A percentile compares a stretch with the other conserved stretches of the same genome.
These are phyloP conservation scores for Limnanthes douglasii DNA, from an alignment of 345 rosid genomes.

Conservation along the genomic window DNA sequence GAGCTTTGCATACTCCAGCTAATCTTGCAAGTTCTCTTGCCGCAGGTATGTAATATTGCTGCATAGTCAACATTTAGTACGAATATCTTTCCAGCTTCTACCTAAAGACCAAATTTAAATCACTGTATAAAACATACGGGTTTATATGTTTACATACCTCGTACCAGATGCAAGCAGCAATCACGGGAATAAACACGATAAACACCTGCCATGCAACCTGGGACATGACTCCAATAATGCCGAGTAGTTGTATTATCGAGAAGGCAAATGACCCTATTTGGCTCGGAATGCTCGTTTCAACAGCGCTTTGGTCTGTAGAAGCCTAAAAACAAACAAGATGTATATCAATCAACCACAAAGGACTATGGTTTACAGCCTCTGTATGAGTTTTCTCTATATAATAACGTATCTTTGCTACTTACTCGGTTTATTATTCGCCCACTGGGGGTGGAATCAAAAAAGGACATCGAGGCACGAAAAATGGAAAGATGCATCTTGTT, in stretches of 20 bases:
- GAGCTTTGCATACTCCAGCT: constrained; percentile 72
- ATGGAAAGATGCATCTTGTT: constrained; percentile 50
- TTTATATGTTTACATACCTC: no score
- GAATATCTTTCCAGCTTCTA: no score
- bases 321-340: constrained; percentile 25
- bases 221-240: constrained; percentile 62
- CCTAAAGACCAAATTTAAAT: background rate
- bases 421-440: constrained; percentile 55
- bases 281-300: constrained; percentile 34
- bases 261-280: constrained; percentile 29
- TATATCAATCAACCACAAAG: background rate
- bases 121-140: no score
- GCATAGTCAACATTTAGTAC: constrained; percentile 14
- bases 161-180: constrained; percentile 51
- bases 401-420: no score
- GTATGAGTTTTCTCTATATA: no score
- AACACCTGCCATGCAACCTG: constrained; percentile 80
- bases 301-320: constrained; percentile 67
- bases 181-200: constrained; percentile 50
- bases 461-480: constrained; percentile 68
- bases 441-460: constrained; percentile 79
- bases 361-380: no score
- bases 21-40: constrained; percentile 67
- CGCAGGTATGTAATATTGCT: constrained; percentile 56
- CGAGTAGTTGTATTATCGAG: constrained; percentile 41